Percentiles rank a stretch among this genome's conserved stretches.
Evolutionary conservation across 2,329 filamentous ascomycete genomes (phyloP).

Genomic region (Tympanopsis confertula): DNA sequence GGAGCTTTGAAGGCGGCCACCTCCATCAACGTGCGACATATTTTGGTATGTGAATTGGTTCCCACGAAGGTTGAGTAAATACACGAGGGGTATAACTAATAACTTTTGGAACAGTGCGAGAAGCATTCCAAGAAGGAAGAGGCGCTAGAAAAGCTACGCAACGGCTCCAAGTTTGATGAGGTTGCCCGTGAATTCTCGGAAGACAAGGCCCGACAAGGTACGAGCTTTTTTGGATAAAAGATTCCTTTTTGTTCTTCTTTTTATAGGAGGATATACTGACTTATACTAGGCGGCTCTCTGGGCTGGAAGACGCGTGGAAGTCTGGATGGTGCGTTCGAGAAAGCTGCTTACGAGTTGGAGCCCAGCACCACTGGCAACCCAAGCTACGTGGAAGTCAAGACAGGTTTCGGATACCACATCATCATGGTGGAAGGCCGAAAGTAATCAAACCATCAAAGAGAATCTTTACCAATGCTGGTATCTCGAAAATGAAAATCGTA

Average conservation of each 20-base stretch:
- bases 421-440: conserved; percentile 58
- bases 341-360: conserved; percentile 49
- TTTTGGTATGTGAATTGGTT: conserved; percentile 29
- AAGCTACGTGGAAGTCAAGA: conserved; percentile 50
- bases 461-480: no score
- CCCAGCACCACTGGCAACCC: conserved; percentile 47
- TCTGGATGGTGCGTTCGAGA: conserved; percentile 46
- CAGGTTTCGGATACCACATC: conserved; percentile 55
- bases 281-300: conserved; percentile 39
- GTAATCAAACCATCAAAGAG: no score
- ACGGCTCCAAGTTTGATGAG: conserved; percentile 51
- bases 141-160: conserved; percentile 45
- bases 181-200: conserved; percentile 53
- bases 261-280: conserved; percentile 3
- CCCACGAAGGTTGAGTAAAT: background rate
- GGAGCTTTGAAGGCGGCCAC: conserved; percentile 44
- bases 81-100: background rate
- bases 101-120: conserved; percentile 29
- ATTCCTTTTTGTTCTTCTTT: conserved; percentile 1
- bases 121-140: conserved; percentile 57
- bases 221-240: conserved; percentile 3
- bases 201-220: conserved; percentile 50
- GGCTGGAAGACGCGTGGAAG: conserved; percentile 51
- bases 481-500: no score
- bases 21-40: conserved; percentile 55